Conservation (phyloP, 75 land plant genomes). For the Sequoiadendron giganteum region DNA sequence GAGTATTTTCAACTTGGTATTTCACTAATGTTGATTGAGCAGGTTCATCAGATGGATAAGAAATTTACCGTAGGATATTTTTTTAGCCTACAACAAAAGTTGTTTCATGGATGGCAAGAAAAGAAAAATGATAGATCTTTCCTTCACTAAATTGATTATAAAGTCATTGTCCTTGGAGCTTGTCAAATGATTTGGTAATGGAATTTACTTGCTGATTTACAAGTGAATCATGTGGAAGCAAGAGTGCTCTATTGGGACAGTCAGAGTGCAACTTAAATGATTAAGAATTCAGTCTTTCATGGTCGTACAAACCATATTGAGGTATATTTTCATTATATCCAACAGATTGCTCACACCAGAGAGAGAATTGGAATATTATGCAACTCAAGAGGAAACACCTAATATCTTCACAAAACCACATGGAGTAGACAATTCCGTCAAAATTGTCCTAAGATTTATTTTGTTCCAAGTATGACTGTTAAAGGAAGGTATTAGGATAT, state of each 20-base stretch:
- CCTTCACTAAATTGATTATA: neutral
- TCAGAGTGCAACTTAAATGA: conserved; percentile 12
- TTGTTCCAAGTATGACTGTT: neutral
- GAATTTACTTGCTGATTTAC: conserved; percentile 1
- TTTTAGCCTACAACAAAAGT: too few species aligned
- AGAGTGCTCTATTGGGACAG: conserved; percentile 9
- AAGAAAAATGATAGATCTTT: too few species aligned
- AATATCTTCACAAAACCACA: neutral
- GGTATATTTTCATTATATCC: conserved; percentile 13
- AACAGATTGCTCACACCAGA: neutral
- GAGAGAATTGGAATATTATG: neutral
- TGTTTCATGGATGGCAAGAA: too few species aligned
- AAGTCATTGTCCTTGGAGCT: neutral
- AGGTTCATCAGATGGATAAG: too few species aligned
- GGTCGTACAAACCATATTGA: conserved; percentile 22
- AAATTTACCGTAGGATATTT: too few species aligned
- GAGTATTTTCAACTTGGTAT: too few species aligned
- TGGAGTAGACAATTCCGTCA: neutral
- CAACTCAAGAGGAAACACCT: neutral
- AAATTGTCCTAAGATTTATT: neutral
- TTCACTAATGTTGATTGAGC: too few species aligned
- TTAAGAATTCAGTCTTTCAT: conserved; percentile 13
- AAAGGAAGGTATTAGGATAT: neutral
- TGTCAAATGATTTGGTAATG: neutral
- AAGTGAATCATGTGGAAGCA: conserved; percentile 13